Evolutionary conservation across 2,329 filamentous ascomycete species (phyloP).

Genomic region (Curvularia verruculosa): DNA sequence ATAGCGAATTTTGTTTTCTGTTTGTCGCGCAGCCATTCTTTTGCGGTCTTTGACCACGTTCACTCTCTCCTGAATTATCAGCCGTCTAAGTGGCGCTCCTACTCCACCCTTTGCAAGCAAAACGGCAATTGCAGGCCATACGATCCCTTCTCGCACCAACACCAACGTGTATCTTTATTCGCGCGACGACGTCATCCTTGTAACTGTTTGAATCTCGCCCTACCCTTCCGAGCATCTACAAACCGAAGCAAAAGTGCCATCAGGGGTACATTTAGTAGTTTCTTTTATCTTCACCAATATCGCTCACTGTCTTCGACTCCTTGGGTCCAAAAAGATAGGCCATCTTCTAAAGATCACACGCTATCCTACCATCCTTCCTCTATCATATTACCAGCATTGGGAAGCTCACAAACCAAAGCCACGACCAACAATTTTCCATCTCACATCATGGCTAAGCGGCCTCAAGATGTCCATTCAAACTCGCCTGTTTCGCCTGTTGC

Average conservation of each 20-base stretch:
- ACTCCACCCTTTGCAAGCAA: neutral
- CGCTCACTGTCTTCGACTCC: neutral
- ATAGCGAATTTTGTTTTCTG: too few relatives aligned
- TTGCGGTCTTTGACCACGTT: neutral
- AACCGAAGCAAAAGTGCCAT: neutral
- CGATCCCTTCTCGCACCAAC: neutral
- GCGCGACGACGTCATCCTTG: neutral
- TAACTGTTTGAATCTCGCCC: too few relatives aligned
- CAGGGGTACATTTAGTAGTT: neutral
- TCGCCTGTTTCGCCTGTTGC: conserved; percentile 23
- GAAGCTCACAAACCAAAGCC: neutral
- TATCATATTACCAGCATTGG: neutral
- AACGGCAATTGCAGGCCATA: neutral
- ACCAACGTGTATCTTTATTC: neutral
- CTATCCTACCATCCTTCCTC: conserved; percentile 8
- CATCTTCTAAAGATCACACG: neutral
- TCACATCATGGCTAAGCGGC: conserved; percentile 25
- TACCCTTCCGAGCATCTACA: too few relatives aligned
- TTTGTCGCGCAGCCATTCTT: conserved; percentile 8
- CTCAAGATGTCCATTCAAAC: conserved; percentile 24
- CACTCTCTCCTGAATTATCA: conserved; percentile 6
- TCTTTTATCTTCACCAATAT: conserved; percentile 15
- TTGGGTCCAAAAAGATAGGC: neutral
- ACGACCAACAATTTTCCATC: neutral
- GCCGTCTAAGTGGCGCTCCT: conserved; percentile 2